Percentiles rank a stretch among this genome's conserved stretches.
Evolutionary conservation across 495 filamentous ascomycete genomes (phyloP).

Genomic region (Penicillium egyptiacum): DNA sequence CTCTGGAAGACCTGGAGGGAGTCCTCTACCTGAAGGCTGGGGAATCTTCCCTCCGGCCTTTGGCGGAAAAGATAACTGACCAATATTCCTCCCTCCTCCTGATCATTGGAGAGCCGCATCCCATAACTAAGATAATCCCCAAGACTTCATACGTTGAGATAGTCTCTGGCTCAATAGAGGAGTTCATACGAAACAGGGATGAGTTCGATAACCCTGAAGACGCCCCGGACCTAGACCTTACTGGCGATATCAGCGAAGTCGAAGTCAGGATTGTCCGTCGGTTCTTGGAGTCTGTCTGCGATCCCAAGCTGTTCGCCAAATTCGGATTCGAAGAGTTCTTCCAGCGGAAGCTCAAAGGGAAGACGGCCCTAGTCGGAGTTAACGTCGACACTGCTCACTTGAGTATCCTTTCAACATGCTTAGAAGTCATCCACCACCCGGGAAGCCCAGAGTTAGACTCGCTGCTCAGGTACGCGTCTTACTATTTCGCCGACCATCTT

Average conservation of each 20-base stretch:
- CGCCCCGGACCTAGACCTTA: neutral
- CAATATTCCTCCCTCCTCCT: conserved; percentile 18
- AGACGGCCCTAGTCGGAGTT: conserved; percentile 12
- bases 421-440: conserved; percentile 3
- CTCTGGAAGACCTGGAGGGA: conserved; percentile 13
- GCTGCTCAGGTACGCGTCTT: conserved; percentile 6
- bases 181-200: conserved; percentile 6
- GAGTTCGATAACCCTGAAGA: neutral
- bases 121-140: neutral
- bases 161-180: conserved; percentile 20
- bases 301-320: conserved; percentile 18
- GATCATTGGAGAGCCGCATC: conserved; percentile 8
- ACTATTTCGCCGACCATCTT: conserved; percentile 11
- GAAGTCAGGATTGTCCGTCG: conserved; percentile 21
- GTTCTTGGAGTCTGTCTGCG: conserved; percentile 22
- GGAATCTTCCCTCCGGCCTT: conserved; percentile 18
- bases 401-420: conserved; percentile 6
- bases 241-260: conserved; percentile 13
- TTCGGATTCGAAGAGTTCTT: conserved; percentile 26
- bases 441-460: neutral
- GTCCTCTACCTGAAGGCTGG: conserved; percentile 17
- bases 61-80: conserved; percentile 18
- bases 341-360: conserved; percentile 21
- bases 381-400: conserved; percentile 15
- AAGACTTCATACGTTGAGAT: neutral